A percentile compares a stretch with the other conserved stretches of the same genome.
phyloP scores from a whole-genome alignment of 345 rosid genomes.

The Arabis alpina region DNA sequence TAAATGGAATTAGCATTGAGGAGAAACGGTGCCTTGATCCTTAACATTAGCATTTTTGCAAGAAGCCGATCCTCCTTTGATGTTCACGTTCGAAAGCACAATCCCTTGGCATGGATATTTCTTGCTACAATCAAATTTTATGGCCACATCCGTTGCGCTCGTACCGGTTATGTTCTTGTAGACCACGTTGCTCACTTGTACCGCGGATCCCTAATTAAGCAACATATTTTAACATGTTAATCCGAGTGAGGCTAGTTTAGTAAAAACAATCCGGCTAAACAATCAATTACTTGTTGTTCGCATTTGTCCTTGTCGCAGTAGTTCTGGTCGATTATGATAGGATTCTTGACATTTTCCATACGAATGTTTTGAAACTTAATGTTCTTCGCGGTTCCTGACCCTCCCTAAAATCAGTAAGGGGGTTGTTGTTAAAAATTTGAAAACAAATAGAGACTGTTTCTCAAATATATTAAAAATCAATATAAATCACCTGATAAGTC shows the following conservation, averaged over 20 bases:
- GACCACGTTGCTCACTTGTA: constrained; percentile 66
- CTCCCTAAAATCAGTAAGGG: constrained; percentile 60
- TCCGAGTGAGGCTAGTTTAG: background rate
- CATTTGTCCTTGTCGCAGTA: constrained; percentile 82
- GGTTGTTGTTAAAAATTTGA: background rate
- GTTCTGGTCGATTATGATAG: constrained; percentile 82
- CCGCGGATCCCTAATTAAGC: constrained; percentile 60
- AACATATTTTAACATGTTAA: background rate
- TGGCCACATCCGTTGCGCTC: constrained; percentile 71
- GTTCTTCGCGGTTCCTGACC: constrained; percentile 81
- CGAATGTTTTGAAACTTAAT: constrained; percentile 68
- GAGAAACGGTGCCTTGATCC: constrained; percentile 57
- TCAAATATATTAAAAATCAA: background rate
- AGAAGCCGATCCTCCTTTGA: constrained; percentile 51
- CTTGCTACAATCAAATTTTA: constrained; percentile 67
- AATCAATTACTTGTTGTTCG: constrained; percentile 55
- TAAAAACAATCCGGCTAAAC: background rate
- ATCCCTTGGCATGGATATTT: constrained; percentile 68
- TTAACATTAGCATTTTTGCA: constrained; percentile 58
- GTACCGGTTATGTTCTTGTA: constrained; percentile 77
- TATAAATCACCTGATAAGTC: constrained; percentile 71
- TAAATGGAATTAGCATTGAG: constrained; percentile 47
- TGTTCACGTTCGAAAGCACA: constrained; percentile 51
- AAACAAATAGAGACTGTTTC: constrained; percentile 4
- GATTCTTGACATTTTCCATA: constrained; percentile 75